A percentile compares a stretch with the other conserved stretches of the same genome.
Evolutionary conservation across 805 yeast genomes (phyloP).

Genomic region (Teunomyces pallodes): DNA sequence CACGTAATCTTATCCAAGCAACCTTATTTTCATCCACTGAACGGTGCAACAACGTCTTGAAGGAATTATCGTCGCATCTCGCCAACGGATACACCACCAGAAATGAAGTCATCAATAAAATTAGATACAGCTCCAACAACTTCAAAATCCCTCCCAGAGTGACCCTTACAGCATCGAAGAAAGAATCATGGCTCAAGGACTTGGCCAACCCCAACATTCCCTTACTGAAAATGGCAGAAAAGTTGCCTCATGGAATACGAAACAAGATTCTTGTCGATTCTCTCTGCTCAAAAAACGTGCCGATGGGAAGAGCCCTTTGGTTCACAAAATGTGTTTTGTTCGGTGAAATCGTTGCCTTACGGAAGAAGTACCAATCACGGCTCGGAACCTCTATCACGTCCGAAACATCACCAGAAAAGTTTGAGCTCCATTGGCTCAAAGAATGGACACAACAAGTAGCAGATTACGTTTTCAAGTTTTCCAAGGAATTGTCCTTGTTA

Average conservation of each 20-base stretch:
- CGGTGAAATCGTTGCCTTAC: conserved; percentile 41
- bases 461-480: conserved; percentile 52
- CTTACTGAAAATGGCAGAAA: conserved; percentile 63
- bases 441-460: conserved; percentile 91
- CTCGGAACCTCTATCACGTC: neutral
- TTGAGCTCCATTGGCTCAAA: conserved; percentile 65
- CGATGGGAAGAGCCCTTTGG: conserved; percentile 86
- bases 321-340: conserved; percentile 82
- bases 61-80: conserved; percentile 38
- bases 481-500: conserved; percentile 36
- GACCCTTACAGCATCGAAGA: conserved; percentile 81
- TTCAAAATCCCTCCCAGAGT: conserved; percentile 87
- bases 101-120: conserved; percentile 40
- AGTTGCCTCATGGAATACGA: conserved; percentile 88
- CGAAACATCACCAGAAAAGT: conserved; percentile 17
- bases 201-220: conserved; percentile 68
- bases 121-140: conserved; percentile 29
- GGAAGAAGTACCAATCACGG: conserved; percentile 28
- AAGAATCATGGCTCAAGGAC: conserved; percentile 83
- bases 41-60: conserved; percentile 33
- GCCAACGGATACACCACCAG: conserved; percentile 36
- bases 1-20: conserved; percentile 56
- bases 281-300: conserved; percentile 63
- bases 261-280: conserved; percentile 72
- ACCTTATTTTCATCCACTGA: conserved; percentile 36